Evolutionary conservation across 2,329 filamentous ascomycete species (phyloP), one percentile per base, ranked within the genome.

Genomic region (Nakataea oryzae): DNA sequence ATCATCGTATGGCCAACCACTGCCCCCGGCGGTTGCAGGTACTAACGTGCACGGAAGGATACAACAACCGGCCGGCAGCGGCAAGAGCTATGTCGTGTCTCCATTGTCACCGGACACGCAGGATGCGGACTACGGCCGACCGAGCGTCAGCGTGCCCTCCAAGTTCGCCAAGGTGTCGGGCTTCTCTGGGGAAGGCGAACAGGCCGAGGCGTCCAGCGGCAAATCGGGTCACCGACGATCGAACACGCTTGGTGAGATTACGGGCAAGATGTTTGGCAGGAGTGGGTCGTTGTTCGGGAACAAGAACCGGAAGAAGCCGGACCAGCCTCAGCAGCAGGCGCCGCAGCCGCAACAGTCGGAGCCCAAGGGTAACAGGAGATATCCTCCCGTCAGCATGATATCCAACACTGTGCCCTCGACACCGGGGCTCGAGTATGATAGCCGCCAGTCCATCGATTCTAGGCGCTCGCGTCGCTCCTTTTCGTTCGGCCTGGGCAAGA

Each of bases 41-140:
- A 95, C 92, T 61, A 96, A 95, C 73, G 92, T 85, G 4, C 90
- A 96, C 73, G 93, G 92, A 65, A 89, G 89, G 65, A 91, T 97
- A 69, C 90, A 95, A 66, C 93, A 96, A 72, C 90, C 90, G 13
- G 66, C 84, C 82, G 73, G 77, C 67, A 64, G 64, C 60, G 78
- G 81, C 66, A 66, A 87, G 69, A 85, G 84, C 66, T 91, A 92
- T 71, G 84, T 85, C 59, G 91, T 93, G 34, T 89, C 88, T 61
- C 83, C 87, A 17, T 82, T 88, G 59, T 77, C 83, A 34, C 84
- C 86, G 66, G 78, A 83, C 34, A 74, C 75, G 4, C 77, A 81
- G 47, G 74, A 76, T 63, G 74, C 78, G 55, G 76, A 79, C 70
- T 69, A 85, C 78, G 72, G 86, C 78, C 76, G 87, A 74, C 71